phyloP scores from a whole-genome alignment of 306 rosid genomes.

The Castanea sativa region DNA sequence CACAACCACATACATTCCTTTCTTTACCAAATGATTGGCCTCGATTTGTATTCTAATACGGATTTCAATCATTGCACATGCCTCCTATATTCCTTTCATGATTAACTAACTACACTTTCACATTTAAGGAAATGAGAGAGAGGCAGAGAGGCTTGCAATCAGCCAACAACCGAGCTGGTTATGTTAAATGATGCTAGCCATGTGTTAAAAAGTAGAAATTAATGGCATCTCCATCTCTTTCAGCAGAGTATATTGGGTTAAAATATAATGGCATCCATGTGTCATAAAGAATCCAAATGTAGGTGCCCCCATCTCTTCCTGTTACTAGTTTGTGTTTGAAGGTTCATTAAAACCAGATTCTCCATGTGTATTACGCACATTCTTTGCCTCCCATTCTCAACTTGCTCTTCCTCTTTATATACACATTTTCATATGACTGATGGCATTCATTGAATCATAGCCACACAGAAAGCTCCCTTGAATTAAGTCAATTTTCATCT shows the following conservation, averaged over 20 bases:
- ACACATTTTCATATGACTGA: not conserved
- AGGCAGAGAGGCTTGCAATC: not conserved
- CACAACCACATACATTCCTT: conserved; percentile 51
- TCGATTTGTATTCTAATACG: conserved; percentile 37
- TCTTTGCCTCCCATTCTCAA: conserved; percentile 1
- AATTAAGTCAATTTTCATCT: not conserved
- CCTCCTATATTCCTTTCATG: conserved; percentile 56
- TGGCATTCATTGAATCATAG: not conserved
- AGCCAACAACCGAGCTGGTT: conserved; percentile 28
- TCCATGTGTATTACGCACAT: not conserved
- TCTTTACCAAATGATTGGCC: conserved; percentile 47
- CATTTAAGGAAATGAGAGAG: conserved; percentile 16
- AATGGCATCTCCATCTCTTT: conserved; percentile 32
- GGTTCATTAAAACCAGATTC: conserved; percentile 11
- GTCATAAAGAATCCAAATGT: conserved; percentile 26
- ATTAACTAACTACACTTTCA: conserved; percentile 33
- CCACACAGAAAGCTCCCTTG: not conserved
- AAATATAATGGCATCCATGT: conserved; percentile 34
- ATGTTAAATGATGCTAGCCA: conserved; percentile 39
- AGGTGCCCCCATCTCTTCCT: conserved; percentile 23
- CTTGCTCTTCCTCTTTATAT: conserved; percentile 13
- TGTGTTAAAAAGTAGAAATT: conserved; percentile 40
- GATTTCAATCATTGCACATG: conserved; percentile 85
- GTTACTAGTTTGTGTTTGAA: not conserved
- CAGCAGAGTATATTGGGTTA: conserved; percentile 24